A percentile compares a stretch with the other conserved stretches of the same genome.
These are phyloP conservation scores for Cryptococcus depauperatus DNA, from an alignment of 1,284 basidiomycete species.

Conservation along the genomic window DNA sequence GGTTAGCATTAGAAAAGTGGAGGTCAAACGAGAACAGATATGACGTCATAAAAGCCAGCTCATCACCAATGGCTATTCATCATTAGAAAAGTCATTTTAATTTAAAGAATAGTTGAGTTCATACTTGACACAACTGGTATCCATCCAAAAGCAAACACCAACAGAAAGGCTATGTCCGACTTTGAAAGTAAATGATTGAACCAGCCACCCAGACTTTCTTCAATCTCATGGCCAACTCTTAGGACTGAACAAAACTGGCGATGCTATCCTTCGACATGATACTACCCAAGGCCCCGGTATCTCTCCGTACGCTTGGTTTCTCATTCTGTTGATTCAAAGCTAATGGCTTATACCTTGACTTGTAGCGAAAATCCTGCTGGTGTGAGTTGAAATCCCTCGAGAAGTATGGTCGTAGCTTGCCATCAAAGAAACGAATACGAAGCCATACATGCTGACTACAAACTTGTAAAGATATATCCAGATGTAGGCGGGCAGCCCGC, in stretches of 20 bases:
- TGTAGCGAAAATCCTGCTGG: slow-evolving; percentile 31
- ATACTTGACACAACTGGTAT: slow-evolving; percentile 1
- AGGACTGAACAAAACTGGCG: slow-evolving; percentile 23
- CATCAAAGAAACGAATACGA: slow-evolving; percentile 1
- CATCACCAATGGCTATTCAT: too few relatives aligned
- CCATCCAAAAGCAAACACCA: too few relatives aligned
- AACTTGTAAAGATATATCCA: slow-evolving; percentile 23
- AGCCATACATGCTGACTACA: background rate
- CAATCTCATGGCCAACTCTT: background rate
- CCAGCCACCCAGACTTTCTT: background rate
- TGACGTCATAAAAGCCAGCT: too few relatives aligned
- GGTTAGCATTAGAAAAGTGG: too few relatives aligned
- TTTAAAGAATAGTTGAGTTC: slow-evolving; percentile 2
- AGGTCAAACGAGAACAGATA: too few relatives aligned
- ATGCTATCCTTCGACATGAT: slow-evolving; percentile 27
- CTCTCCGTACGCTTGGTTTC: slow-evolving; percentile 27
- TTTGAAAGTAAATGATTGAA: background rate
- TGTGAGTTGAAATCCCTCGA: slow-evolving; percentile 14
- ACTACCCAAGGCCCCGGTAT: slow-evolving; percentile 27
- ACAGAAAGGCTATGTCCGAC: background rate
- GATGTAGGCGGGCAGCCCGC: slow-evolving; percentile 18
- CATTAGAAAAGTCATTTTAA: too few relatives aligned
- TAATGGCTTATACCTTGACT: background rate
- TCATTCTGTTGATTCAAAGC: background rate
- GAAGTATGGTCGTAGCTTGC: background rate